These are phyloP conservation scores for Penicillium sp. DNA, from an alignment of 2,329 filamentous ascomycete genomes.

Conservation along the genomic window DNA sequence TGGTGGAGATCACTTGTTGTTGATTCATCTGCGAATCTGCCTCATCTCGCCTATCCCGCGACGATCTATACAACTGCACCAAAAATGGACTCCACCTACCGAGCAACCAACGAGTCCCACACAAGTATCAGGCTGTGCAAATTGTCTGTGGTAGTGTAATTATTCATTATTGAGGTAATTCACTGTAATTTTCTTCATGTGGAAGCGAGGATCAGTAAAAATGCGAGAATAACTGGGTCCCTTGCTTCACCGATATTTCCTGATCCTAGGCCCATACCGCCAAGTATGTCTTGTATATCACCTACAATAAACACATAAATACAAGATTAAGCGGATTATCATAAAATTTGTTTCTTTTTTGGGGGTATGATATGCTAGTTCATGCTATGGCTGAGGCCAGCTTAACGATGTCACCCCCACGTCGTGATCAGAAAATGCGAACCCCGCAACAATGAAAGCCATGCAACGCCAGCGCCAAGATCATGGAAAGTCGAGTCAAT, in stretches of 20 bases:
- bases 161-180: background rate
- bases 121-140: background rate
- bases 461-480: conserved; percentile 18
- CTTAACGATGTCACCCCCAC: conserved; percentile 3
- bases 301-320: background rate
- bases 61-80: background rate
- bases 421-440: background rate
- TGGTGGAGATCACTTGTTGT: background rate
- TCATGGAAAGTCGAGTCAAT: conserved; percentile 5
- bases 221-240: background rate
- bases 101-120: background rate
- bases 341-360: background rate
- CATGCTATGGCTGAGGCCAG: background rate
- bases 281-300: background rate
- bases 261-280: conserved; percentile 6
- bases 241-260: conserved; percentile 3
- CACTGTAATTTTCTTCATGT: background rate
- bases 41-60: background rate
- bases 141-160: background rate
- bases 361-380: background rate
- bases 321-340: background rate
- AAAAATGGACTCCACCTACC: background rate
- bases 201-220: conserved; percentile 12
- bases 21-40: background rate
- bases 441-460: background rate